Conservation (phyloP, 2,329 filamentous ascomycete genomes). For the Westerdykella sp. region DNA sequence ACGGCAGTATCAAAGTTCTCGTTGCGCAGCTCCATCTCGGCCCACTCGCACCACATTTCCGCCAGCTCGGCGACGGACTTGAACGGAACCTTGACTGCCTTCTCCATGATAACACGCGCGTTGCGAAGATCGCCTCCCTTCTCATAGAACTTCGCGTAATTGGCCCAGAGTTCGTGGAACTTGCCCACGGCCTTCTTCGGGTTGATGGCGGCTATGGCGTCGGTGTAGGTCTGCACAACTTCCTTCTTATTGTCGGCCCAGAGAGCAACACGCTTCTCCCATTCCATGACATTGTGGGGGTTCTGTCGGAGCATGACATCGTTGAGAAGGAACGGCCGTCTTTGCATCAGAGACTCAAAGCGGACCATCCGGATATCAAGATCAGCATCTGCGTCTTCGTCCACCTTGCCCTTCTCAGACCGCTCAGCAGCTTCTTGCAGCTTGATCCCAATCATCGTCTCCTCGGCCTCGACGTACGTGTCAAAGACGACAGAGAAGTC, state of each 20-base stretch:
- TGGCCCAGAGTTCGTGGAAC: constrained; percentile 92
- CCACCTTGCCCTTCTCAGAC: constrained; percentile 68
- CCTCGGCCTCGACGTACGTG: constrained; percentile 93
- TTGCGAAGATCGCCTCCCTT: constrained; percentile 74
- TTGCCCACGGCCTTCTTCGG: constrained; percentile 91
- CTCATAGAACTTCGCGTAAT: constrained; percentile 97
- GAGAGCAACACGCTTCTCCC: constrained; percentile 91
- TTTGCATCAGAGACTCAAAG: constrained; percentile 97
- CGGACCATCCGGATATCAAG: constrained; percentile 96
- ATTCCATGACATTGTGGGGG: constrained; percentile 90
- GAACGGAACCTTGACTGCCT: constrained; percentile 95
- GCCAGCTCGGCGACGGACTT: constrained; percentile 95
- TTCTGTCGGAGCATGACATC: constrained; percentile 94
- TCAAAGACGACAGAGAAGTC: constrained; percentile 97
- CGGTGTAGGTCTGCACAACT: constrained; percentile 88
- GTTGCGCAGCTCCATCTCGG: constrained; percentile 92
- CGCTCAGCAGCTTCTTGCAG: constrained; percentile 81
- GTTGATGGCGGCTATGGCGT: constrained; percentile 86
- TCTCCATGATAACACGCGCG: constrained; percentile 91
- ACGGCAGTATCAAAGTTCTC: constrained; percentile 95
- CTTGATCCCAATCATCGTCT: constrained; percentile 83
- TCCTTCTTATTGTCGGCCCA: constrained; percentile 93
- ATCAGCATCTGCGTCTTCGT: constrained; percentile 85
- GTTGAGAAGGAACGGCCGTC: constrained; percentile 90
- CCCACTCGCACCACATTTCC: constrained; percentile 99